These are phyloP conservation scores for Carnegiea gigantea DNA, from an alignment of 179 eudicot species.

Conservation along the genomic window DNA sequence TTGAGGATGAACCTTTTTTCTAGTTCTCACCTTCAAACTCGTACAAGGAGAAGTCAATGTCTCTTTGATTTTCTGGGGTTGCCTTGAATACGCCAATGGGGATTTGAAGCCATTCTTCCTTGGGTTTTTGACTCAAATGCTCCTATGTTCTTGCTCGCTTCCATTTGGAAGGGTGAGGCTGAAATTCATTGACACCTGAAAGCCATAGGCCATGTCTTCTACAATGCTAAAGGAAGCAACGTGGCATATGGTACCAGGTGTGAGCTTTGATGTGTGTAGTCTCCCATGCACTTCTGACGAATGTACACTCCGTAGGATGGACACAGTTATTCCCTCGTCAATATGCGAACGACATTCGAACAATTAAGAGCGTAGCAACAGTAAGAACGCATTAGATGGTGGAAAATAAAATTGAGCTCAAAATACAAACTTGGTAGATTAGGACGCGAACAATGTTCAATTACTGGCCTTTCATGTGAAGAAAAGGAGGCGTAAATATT, in stretches of 20 bases:
- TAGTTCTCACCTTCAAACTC: no score
- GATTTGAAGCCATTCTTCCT: conserved; percentile 60
- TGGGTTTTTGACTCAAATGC: conserved; percentile 43
- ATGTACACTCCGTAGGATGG: conserved; percentile 50
- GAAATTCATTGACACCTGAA: conserved; percentile 61
- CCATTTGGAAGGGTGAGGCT: conserved; percentile 64
- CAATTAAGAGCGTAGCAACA: background rate
- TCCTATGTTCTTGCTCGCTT: conserved; percentile 48
- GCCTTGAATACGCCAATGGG: conserved; percentile 49
- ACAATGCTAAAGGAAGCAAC: conserved; percentile 50
- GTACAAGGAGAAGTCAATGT: conserved; percentile 53
- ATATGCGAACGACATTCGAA: conserved; percentile 20
- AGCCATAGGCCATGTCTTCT: conserved; percentile 49
- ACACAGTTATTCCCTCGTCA: conserved; percentile 42
- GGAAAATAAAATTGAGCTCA: no score
- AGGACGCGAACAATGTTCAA: no score
- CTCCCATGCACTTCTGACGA: conserved; percentile 75
- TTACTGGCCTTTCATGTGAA: no score
- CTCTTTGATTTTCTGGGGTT: conserved; percentile 35
- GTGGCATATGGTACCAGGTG: conserved; percentile 48
- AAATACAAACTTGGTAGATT: no score
- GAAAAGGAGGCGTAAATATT: no score
- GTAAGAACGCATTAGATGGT: no score
- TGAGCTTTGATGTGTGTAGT: conserved; percentile 40
- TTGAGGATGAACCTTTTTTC: no score